A percentile compares a stretch with the other conserved stretches of the same genome.
These are phyloP conservation scores for Aphanomyces astaci DNA, from an alignment of 352 stramenopile species.

Conservation along the genomic window DNA sequence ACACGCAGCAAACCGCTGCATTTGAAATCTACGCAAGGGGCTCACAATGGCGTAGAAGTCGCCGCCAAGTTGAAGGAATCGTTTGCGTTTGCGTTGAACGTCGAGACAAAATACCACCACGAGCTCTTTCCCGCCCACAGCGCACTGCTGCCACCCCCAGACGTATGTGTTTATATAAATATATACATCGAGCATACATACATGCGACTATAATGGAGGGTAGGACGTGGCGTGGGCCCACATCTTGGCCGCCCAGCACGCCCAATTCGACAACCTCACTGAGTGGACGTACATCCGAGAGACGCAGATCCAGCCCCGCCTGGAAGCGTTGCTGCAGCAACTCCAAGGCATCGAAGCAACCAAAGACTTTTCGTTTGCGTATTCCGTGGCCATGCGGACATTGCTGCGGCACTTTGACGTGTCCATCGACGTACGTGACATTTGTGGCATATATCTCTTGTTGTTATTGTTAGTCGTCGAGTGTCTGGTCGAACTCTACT, in stretches of 20 bases:
- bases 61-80: conserved; percentile 64
- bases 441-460: too few relatives aligned
- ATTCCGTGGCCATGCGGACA: conserved; percentile 68
- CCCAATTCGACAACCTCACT: conserved; percentile 76
- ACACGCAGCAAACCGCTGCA: conserved; percentile 50
- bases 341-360: conserved; percentile 47
- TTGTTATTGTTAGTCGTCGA: not conserved
- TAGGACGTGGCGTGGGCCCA: conserved; percentile 75
- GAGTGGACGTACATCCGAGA: conserved; percentile 77
- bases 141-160: not conserved
- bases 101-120: conserved; percentile 78
- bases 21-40: conserved; percentile 37
- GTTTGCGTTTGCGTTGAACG: conserved; percentile 71
- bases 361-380: conserved; percentile 68
- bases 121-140: conserved; percentile 39
- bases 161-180: not conserved
- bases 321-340: conserved; percentile 38
- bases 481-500: not conserved
- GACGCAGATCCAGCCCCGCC: conserved; percentile 65
- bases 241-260: conserved; percentile 74
- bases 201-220: conserved; percentile 24
- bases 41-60: conserved; percentile 47
- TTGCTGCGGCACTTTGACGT: conserved; percentile 73
- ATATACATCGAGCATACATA: conserved; percentile 32
- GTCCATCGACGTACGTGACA: conserved; percentile 72